Base-by-base conservation (phyloP, 2,329 filamentous ascomycete species). In the Alternaria hordeiaustralica region DNA sequence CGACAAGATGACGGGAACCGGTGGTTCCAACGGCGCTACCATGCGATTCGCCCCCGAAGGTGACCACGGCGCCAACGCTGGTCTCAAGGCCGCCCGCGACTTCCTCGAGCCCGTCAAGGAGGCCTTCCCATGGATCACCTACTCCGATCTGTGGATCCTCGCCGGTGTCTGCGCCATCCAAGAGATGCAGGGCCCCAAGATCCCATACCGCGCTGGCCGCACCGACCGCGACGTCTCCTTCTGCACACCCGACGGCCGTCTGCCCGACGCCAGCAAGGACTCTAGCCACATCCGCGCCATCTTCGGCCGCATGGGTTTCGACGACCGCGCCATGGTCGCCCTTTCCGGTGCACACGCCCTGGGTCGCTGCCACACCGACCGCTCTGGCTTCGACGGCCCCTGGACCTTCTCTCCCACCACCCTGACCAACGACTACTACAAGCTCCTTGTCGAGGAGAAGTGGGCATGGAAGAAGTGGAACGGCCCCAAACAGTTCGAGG, bases 381-480 rank as follows among this genome's bases (percentile, higher is more conserved):
- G 95, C 79, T 93, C 90, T 68, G 95, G 95, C 67, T 98, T 89
- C 82, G 88, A 91, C 2, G 96, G 96, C 91, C 96, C 74, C 94
- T 90, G 82, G 89, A 92, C 20, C 87, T 98, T 58, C 87, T 97
- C 59, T 75, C 96, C 63, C 85, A 94, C 70, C 47, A 89, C 96
- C 62, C 81, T 99, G 78, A 97, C 93, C 76, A 99, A 98, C 84
- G 94, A 97, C 81, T 99, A 92, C 87, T 99, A 88, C 89, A 91
- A 89, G 72, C 88, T 98, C 15, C 87, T 99, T 51, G 77, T 97
- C 33, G 88, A 94, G 66, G 93, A 97, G 89, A 96, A 97, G 87
- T 98, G 95, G 96, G 85, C 88, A 78, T 92, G 88, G 92, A 97
- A 90, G 96, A 97, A 88, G 97, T 96, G 95, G 95, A 89, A 94